Evolutionary conservation across 495 filamentous ascomycete species (phyloP).

Genomic region (Lichina pygmaea): DNA sequence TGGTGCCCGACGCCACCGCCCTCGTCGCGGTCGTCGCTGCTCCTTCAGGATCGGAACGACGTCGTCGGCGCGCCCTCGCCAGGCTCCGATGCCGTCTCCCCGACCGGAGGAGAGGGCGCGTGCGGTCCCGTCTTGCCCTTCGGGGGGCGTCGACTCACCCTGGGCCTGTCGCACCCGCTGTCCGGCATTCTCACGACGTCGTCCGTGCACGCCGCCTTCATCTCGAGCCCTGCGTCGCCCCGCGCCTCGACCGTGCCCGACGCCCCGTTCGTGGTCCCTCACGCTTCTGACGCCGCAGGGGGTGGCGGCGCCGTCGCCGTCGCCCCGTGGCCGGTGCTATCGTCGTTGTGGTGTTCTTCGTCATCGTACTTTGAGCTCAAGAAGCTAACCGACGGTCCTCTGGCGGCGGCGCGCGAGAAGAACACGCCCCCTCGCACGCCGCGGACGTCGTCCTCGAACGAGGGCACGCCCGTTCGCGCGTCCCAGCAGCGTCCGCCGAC

Average conservation of each 20-base stretch:
- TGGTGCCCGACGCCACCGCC: constrained; percentile 27
- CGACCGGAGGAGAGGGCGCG: neutral
- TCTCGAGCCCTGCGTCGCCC: constrained; percentile 45
- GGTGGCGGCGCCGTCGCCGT: constrained; percentile 19
- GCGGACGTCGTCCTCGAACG: constrained; percentile 54
- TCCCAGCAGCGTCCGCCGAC: constrained; percentile 12
- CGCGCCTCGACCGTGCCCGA: constrained; percentile 25
- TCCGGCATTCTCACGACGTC: constrained; percentile 37
- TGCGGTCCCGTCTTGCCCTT: neutral
- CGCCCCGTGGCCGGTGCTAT: neutral
- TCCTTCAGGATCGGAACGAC: neutral
- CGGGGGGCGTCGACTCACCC: constrained; percentile 13
- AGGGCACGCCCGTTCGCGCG: constrained; percentile 15
- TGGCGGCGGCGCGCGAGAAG: constrained; percentile 37
- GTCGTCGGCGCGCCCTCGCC: neutral
- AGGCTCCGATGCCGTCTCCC: neutral
- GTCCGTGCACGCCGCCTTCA: constrained; percentile 39
- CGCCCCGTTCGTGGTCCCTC: constrained; percentile 21
- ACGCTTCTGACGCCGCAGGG: constrained; percentile 7
- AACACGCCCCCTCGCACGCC: constrained; percentile 74
- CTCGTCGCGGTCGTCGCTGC: constrained; percentile 27
- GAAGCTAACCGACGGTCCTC: constrained; percentile 67
- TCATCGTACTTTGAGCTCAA: constrained; percentile 36
- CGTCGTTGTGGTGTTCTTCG: constrained; percentile 16
- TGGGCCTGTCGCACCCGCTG: constrained; percentile 28